A percentile compares a stretch with the other conserved stretches of the same genome.
phyloP scores from a whole-genome alignment of 495 filamentous ascomycete genomes.

The Parmelia sp. region DNA sequence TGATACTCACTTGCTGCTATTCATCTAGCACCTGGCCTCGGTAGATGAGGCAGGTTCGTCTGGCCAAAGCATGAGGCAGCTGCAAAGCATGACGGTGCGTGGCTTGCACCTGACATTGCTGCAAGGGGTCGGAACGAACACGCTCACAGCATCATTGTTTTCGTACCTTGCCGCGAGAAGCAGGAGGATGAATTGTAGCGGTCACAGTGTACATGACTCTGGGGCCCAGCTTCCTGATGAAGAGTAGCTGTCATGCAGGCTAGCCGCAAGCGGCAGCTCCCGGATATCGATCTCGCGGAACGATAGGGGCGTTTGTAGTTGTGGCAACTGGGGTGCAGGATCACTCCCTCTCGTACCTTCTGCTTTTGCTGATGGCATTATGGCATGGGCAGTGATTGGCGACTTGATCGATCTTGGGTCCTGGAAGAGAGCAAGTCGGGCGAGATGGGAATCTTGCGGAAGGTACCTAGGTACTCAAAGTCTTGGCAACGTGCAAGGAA shows the following conservation, averaged over 20 bases:
- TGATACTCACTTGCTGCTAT: too few species aligned
- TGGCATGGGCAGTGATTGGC: too few species aligned
- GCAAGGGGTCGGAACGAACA: neutral
- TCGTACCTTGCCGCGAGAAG: neutral
- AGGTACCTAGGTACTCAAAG: too few species aligned
- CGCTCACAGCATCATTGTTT: neutral
- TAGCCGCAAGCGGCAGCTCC: neutral
- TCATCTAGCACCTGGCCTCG: neutral
- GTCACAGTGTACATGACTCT: neutral
- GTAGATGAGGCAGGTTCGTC: neutral
- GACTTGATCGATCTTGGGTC: too few species aligned
- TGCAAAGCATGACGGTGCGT: neutral
- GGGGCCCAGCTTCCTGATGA: neutral
- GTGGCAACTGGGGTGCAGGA: too few species aligned
- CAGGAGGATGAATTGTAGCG: neutral
- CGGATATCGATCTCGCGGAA: too few species aligned
- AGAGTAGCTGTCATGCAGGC: neutral
- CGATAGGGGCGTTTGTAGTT: slow-evolving; percentile 1
- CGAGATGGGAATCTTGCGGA: too few species aligned
- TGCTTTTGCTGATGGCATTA: too few species aligned
- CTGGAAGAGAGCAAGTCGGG: neutral
- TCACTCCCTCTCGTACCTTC: neutral
- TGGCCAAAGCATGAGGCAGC: neutral
- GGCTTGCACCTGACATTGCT: neutral
- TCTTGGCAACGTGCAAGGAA: neutral